Evolutionary conservation across 352 stramenopile species (phyloP).

Genomic region (Phytophthora idaei): DNA sequence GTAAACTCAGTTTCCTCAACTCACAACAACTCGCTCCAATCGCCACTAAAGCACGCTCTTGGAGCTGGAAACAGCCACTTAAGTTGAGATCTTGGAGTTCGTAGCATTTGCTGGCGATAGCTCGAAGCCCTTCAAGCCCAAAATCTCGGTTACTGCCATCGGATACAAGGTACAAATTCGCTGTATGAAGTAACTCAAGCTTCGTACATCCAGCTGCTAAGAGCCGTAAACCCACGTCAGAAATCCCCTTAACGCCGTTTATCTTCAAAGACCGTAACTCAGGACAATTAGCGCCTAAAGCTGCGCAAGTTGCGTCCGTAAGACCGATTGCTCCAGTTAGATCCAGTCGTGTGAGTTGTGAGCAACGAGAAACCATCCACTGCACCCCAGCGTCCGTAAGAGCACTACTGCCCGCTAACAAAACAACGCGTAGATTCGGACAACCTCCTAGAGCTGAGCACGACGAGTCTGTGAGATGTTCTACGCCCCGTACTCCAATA

Average conservation of each 20-base stretch:
- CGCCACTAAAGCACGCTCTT: conserved; percentile 77
- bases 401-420: conserved; percentile 84
- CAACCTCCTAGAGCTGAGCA: conserved; percentile 82
- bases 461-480: conserved; percentile 89
- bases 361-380: conserved; percentile 87
- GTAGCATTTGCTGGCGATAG: conserved; percentile 66
- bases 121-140: conserved; percentile 91
- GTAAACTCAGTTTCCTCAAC: conserved; percentile 77
- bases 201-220: conserved; percentile 84
- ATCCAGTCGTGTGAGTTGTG: conserved; percentile 76
- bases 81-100: conserved; percentile 65
- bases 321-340: conserved; percentile 84
- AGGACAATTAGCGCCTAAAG: conserved; percentile 45
- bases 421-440: conserved; percentile 55
- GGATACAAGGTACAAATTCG: conserved; percentile 90
- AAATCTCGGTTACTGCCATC: conserved; percentile 93
- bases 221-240: conserved; percentile 83
- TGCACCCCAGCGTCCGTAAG: conserved; percentile 91
- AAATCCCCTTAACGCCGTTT: conserved; percentile 76
- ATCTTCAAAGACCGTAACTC: conserved; percentile 49
- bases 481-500: conserved; percentile 44
- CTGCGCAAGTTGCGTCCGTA: conserved; percentile 78
- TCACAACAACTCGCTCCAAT: conserved; percentile 61
- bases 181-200: conserved; percentile 75
- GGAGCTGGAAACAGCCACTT: conserved; percentile 83